Base-by-base conservation (phyloP, 75 land plant species). In the Pinus taeda region DNA sequence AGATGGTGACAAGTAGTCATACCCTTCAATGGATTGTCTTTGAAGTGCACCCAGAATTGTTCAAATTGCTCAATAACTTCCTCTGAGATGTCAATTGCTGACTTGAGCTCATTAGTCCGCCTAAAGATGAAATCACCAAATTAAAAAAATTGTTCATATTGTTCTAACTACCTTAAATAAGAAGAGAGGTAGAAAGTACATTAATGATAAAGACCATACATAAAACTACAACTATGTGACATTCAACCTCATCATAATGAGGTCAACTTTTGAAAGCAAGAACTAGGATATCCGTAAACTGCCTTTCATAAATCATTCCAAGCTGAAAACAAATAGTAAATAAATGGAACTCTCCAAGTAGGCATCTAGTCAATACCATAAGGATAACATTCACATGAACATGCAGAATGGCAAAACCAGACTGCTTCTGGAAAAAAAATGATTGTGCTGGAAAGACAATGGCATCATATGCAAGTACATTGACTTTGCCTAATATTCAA, bases 71-170 rank as follows among this genome's bases (percentile, higher is more conserved):
- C 67, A 36, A 90, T 80, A 75, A 84, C 74, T 59, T 94, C 91
- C 57, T 85, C 87, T 62, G 97, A 90, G 14, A 96, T 83, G 56
- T 93, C 95, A 73, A 92, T 81, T n/a, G 87, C 90, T 75, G 89
- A 83, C 78, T 94, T 94, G n/a, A 93, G 77, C 71, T 92, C 93
- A 80, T 94, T 94, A 13, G 90, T 93, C 85, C 94, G 92, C 90
- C 97, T 96, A 79, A 45, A 45, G 49, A 45, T 45, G 7, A 45
- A 45, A 45, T 1, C 8, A 45, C 49, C 49, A 45, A 45, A 45
- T 39, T 39, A 45, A 6, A 6, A 45, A 45, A 39, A 37, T 39
- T 30, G 71, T 42, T 21, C 6, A 39, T 37, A 67, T 17, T 18
- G 12, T 15, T 39, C 9, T 21, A 4, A 67, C 8, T 3, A 39